phyloP scores from a whole-genome alignment of 2,329 filamentous ascomycete genomes.

The Sporothrix curviconia region DNA sequence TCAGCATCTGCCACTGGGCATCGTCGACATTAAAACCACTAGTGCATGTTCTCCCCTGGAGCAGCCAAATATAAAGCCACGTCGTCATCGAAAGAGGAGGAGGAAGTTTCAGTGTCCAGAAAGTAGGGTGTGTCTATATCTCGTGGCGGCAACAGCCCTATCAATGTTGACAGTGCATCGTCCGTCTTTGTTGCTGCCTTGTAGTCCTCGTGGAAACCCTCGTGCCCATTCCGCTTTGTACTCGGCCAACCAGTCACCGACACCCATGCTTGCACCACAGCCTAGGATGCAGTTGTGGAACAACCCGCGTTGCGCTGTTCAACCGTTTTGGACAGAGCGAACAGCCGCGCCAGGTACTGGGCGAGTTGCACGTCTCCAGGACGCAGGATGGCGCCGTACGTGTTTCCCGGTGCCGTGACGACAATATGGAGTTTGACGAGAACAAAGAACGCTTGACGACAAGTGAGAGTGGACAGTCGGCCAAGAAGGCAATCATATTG shows the following conservation, averaged over 20 bases:
- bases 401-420: constrained; percentile 3
- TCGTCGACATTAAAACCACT: not conserved
- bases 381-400: constrained; percentile 1
- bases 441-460: not conserved
- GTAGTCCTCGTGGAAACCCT: not conserved
- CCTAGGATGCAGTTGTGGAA: not conserved
- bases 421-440: constrained; percentile 8
- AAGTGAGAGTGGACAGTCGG: not conserved
- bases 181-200: not conserved
- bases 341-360: not conserved
- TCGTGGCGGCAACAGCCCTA: not conserved
- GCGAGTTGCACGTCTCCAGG: not conserved
- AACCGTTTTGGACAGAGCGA: not conserved
- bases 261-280: not conserved
- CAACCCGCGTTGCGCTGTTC: not conserved
- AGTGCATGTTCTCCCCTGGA: not conserved
- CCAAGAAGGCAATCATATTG: not conserved
- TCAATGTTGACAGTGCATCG: not conserved
- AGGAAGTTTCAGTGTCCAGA: not conserved
- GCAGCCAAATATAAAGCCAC: not conserved
- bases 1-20: constrained; percentile 2
- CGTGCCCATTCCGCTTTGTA: not conserved
- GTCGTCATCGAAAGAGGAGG: not conserved
- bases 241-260: not conserved
- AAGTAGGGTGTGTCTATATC: not conserved